A percentile compares a stretch with the other conserved stretches of the same genome.
Conservation (phyloP, 345 rosid genomes). For the Eucalyptus pauciflora region DNA sequence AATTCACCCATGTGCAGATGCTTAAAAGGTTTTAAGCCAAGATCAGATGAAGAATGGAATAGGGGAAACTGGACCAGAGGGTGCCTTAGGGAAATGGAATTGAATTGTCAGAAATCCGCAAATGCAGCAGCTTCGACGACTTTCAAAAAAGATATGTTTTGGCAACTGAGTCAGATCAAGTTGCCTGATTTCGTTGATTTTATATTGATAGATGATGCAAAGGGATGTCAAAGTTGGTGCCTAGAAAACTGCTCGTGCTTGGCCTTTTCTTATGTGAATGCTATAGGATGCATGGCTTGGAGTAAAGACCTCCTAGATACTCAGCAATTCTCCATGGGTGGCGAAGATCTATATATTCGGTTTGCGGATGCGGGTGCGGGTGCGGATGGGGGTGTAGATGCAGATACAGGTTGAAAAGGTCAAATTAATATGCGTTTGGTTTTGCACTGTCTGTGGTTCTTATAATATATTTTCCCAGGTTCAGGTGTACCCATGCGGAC, state of each 20-base stretch:
- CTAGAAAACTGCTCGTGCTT: not conserved
- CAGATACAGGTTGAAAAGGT: not conserved
- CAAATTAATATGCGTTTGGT: not conserved
- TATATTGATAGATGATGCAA: not conserved
- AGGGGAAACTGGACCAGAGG: slow-evolving; percentile 6
- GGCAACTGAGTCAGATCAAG: not conserved
- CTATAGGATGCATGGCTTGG: not conserved
- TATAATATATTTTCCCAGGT: not conserved
- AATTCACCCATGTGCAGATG: slow-evolving; percentile 3
- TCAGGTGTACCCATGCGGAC: not conserved
- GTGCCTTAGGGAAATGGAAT: slow-evolving; percentile 1
- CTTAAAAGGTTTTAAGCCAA: slow-evolving; percentile 22
- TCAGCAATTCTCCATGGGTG: not conserved
- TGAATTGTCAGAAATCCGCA: not conserved
- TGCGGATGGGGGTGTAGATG: not conserved
- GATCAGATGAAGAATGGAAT: not conserved
- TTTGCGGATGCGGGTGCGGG: not conserved
- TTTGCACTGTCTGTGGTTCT: not conserved
- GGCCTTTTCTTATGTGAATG: not conserved
- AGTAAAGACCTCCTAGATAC: not conserved
- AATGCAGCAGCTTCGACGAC: not conserved
- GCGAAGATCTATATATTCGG: not conserved
- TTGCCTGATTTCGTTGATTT: not conserved
- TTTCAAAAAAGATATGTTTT: not conserved
- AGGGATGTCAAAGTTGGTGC: slow-evolving; percentile 5